Evolutionary conservation across 768 basidiomycete genomes (phyloP).

Genomic region (Kwoniella sp.): DNA sequence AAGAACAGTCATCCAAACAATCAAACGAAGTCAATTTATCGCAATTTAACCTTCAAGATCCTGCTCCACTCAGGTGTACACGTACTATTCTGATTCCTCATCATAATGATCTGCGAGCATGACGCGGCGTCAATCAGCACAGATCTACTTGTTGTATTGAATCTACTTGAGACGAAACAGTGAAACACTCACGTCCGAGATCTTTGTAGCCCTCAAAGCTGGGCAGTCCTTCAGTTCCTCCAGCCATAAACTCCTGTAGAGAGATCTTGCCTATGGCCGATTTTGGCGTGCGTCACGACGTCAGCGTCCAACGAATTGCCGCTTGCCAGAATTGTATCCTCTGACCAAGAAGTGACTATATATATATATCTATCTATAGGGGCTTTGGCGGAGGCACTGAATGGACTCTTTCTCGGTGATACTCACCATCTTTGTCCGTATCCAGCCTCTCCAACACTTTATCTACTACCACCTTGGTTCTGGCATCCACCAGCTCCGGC

Average conservation of each 20-base stretch:
- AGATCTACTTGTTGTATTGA: background rate
- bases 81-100: constrained; percentile 57
- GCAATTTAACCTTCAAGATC: too few species aligned
- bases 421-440: constrained; percentile 70
- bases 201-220: constrained; percentile 54
- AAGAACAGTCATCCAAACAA: constrained; percentile 4
- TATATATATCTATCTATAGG: too few species aligned
- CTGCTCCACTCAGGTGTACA: background rate
- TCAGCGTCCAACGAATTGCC: background rate
- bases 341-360: too few species aligned
- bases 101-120: constrained; percentile 48
- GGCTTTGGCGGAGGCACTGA: too few species aligned
- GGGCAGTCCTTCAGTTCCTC: constrained; percentile 53
- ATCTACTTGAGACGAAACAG: background rate
- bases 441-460: constrained; percentile 73
- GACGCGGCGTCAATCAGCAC: background rate
- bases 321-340: background rate
- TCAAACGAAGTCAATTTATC: too few species aligned
- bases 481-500: constrained; percentile 71
- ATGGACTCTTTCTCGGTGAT: background rate
- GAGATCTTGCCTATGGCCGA: constrained; percentile 43
- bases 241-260: constrained; percentile 52
- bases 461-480: constrained; percentile 76
- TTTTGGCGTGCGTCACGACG: background rate
- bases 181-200: constrained; percentile 51